A percentile compares a stretch with the other conserved stretches of the same genome.
Conservation (phyloP, 23 red algal species). For the Agarophyton chilense region DNA sequence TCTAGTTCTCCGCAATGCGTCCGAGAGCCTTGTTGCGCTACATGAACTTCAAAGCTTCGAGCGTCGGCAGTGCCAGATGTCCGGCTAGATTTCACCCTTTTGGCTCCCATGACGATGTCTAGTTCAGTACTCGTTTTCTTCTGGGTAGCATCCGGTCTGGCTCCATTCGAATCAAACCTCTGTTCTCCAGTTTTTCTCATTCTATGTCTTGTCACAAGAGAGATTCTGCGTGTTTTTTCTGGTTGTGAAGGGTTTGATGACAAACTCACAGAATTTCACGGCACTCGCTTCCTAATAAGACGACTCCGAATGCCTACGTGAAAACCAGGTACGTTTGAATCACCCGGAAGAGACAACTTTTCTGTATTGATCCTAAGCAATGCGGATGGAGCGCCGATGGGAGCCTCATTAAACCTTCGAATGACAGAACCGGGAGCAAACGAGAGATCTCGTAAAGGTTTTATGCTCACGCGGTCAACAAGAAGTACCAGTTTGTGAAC, state of each 20-base stretch:
- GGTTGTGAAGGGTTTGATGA: not conserved
- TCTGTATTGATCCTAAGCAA: constrained; percentile 35
- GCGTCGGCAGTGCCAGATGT: constrained; percentile 12
- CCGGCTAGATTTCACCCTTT: not conserved
- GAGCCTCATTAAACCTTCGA: constrained; percentile 64
- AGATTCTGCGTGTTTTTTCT: not conserved
- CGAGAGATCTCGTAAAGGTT: constrained; percentile 46
- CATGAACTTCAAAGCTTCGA: constrained; percentile 56
- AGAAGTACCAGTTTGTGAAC: constrained; percentile 71
- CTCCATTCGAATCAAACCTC: not conserved
- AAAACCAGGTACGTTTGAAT: not conserved
- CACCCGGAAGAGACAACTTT: not conserved
- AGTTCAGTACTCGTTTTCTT: not conserved
- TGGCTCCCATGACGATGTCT: not conserved
- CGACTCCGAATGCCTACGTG: not conserved
- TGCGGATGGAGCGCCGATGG: constrained; percentile 52
- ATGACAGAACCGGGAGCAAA: constrained; percentile 71
- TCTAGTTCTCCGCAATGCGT: constrained; percentile 42
- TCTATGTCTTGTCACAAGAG: constrained; percentile 4
- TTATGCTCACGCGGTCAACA: constrained; percentile 35
- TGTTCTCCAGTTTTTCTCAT: not conserved
- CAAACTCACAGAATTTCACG: constrained; percentile 4
- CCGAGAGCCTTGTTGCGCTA: constrained; percentile 47
- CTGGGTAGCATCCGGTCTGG: not conserved
- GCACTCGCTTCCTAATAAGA: not conserved